Evolutionary conservation across 2,329 filamentous ascomycete species (phyloP).

Genomic region (Fusarium xyrophilum): DNA sequence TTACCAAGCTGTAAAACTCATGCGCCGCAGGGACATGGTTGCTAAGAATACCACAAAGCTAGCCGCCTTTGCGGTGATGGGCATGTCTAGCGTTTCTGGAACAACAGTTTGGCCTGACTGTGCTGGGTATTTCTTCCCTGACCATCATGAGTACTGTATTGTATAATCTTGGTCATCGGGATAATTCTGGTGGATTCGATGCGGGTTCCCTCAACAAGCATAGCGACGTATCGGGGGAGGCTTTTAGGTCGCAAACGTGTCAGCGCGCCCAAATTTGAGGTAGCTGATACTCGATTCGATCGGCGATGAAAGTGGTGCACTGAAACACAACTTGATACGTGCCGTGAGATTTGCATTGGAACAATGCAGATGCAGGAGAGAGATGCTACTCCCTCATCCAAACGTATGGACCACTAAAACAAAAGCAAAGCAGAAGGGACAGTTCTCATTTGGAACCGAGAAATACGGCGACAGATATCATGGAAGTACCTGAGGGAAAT

Average conservation of each 20-base stretch:
- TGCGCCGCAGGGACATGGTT: background rate
- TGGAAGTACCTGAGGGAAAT: background rate
- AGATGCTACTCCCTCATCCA: background rate
- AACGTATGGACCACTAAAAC: background rate
- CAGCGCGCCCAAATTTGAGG: background rate
- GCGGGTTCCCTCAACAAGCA: background rate
- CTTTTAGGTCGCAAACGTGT: background rate
- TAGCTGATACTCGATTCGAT: slow-evolving; percentile 2
- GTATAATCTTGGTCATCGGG: background rate
- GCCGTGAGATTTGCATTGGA: slow-evolving; percentile 15
- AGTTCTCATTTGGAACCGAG: background rate
- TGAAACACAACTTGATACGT: slow-evolving; percentile 26
- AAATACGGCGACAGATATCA: background rate
- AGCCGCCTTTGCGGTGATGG: background rate
- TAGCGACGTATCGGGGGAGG: background rate
- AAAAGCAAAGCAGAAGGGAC: background rate
- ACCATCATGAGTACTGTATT: background rate
- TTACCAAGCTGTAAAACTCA: background rate
- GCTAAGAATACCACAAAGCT: background rate
- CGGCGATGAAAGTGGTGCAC: slow-evolving; percentile 7
- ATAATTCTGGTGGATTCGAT: background rate
- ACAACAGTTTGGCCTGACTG: background rate
- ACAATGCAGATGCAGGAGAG: background rate
- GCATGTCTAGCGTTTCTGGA: background rate
- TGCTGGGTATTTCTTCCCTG: background rate